A percentile compares a stretch with the other conserved stretches of the same genome.
phyloP scores from a whole-genome alignment of 805 yeast species.

The Spathaspora sp. region DNA sequence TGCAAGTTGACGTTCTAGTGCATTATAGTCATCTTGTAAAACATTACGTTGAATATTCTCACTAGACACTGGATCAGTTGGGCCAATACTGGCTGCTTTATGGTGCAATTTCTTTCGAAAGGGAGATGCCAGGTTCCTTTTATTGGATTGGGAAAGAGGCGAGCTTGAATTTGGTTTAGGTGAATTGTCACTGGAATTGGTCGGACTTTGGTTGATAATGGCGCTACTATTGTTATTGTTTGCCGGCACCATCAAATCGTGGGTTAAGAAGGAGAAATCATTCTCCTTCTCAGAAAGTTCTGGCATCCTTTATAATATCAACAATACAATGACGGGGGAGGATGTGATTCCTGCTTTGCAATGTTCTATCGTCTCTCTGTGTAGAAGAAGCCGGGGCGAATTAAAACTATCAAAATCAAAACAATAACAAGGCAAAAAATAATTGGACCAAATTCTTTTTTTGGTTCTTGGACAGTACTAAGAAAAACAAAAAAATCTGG shows the following conservation, averaged over 20 bases:
- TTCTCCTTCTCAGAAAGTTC: conserved; percentile 3
- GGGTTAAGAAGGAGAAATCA: neutral
- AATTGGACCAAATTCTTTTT: no score
- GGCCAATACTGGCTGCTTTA: neutral
- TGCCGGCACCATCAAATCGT: neutral
- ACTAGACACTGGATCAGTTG: neutral
- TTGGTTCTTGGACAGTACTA: no score
- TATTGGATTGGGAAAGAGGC: neutral
- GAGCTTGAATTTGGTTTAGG: neutral
- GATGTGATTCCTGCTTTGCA: neutral
- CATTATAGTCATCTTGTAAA: conserved; percentile 3
- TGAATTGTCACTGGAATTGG: neutral
- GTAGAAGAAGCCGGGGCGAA: neutral
- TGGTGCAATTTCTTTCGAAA: neutral
- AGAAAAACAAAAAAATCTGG: no score
- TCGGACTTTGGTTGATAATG: neutral
- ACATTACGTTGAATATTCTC: neutral
- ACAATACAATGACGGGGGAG: neutral
- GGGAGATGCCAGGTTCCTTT: neutral
- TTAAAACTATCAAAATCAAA: neutral
- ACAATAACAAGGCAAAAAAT: neutral
- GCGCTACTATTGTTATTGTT: neutral
- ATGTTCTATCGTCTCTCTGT: neutral
- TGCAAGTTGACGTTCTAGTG: conserved; percentile 20
- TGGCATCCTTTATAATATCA: neutral